Conservation (phyloP, 2,329 filamentous ascomycete species). For the Botrytis aclada region DNA sequence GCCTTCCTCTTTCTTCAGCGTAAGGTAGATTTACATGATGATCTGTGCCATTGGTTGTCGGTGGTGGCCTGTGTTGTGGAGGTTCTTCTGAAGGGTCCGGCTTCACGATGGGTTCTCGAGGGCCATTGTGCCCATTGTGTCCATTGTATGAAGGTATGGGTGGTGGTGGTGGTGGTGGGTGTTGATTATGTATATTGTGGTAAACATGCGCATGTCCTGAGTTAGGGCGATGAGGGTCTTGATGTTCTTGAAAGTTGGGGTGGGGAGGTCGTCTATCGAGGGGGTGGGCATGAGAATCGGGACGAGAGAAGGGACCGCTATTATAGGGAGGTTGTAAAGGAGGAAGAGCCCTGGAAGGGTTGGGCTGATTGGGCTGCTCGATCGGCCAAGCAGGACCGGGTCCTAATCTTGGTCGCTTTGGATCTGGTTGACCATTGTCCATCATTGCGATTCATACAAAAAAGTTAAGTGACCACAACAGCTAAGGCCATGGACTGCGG, state of each 20-base stretch:
- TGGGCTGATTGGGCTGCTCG: slow-evolving; percentile 28
- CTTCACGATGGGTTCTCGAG: slow-evolving; percentile 54
- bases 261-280: slow-evolving; percentile 47
- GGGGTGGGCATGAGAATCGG: slow-evolving; percentile 8
- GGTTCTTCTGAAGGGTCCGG: slow-evolving; percentile 45
- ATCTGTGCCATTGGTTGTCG: slow-evolving; percentile 32
- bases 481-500: slow-evolving; percentile 41
- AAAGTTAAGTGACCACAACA: slow-evolving; percentile 39
- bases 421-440: slow-evolving; percentile 57
- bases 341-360: slow-evolving; percentile 39
- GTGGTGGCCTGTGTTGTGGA: slow-evolving; percentile 40
- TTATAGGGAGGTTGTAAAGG: slow-evolving; percentile 46
- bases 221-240: slow-evolving; percentile 32
- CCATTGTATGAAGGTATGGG: slow-evolving; percentile 39
- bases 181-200: slow-evolving; percentile 36
- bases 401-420: slow-evolving; percentile 56
- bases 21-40: slow-evolving; percentile 31
- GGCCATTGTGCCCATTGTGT: slow-evolving; percentile 22
- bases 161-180: slow-evolving; percentile 35
- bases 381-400: slow-evolving; percentile 21
- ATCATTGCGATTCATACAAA: slow-evolving; percentile 47
- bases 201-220: slow-evolving; percentile 34
- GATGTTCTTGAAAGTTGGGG: slow-evolving; percentile 29
- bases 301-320: slow-evolving; percentile 13
- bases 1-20: slow-evolving; percentile 29